Percentiles rank a stretch among this genome's conserved stretches.
phyloP scores from a whole-genome alignment of 2,329 filamentous ascomycete species.

The Penicillium brasilianum region DNA sequence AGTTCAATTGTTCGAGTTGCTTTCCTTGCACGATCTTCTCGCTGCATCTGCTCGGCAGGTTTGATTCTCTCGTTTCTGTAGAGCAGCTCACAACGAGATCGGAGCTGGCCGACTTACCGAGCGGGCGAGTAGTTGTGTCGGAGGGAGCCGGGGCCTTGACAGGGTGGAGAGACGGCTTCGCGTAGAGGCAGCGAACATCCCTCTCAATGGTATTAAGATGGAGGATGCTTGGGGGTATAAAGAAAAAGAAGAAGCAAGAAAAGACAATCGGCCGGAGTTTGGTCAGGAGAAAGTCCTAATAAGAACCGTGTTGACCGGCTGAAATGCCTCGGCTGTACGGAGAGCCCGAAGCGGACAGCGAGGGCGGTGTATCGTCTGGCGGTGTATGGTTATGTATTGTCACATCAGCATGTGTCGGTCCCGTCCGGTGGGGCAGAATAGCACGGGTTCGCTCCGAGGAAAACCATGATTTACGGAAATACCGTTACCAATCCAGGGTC shows the following conservation, averaged over 20 bases:
- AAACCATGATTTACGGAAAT: conserved; percentile 12
- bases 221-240: conserved; percentile 13
- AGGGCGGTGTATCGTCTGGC: conserved; percentile 8
- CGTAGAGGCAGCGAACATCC: conserved; percentile 52
- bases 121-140: conserved; percentile 41
- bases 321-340: conserved; percentile 31
- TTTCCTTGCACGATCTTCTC: neutral
- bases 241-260: conserved; percentile 15
- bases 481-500: neutral
- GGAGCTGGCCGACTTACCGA: conserved; percentile 35
- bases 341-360: conserved; percentile 19
- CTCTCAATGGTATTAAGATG: conserved; percentile 32
- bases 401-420: conserved; percentile 14
- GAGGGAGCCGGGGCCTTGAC: conserved; percentile 45
- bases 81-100: neutral
- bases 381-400: conserved; percentile 17
- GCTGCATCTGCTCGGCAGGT: neutral
- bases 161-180: conserved; percentile 50
- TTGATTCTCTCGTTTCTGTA: neutral
- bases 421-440: conserved; percentile 7
- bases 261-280: conserved; percentile 12
- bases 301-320: conserved; percentile 13
- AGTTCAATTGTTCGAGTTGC: conserved; percentile 14
- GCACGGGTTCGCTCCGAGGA: conserved; percentile 9
- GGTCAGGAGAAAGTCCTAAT: conserved; percentile 16